phyloP scores from a whole-genome alignment of 2,329 filamentous ascomycete species.

The Aspergillus quadrilineatus region DNA sequence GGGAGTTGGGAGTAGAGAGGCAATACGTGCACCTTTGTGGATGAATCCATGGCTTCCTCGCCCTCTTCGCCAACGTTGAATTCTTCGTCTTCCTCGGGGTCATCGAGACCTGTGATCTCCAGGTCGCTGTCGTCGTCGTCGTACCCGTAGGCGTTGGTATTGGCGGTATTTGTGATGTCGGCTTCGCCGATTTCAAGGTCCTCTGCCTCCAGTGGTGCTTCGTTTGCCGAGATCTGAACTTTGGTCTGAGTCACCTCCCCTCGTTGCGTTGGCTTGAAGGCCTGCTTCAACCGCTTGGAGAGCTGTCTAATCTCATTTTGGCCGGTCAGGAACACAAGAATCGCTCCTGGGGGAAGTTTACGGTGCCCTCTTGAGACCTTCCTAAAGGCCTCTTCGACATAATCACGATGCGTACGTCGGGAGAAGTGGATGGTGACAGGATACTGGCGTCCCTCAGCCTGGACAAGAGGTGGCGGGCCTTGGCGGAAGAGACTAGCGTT shows the following conservation, averaged over 20 bases:
- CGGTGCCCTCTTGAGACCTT: slow-evolving; percentile 86
- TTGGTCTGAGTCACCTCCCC: slow-evolving; percentile 59
- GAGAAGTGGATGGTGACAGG: slow-evolving; percentile 88
- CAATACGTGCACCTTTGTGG: slow-evolving; percentile 77
- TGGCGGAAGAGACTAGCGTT: slow-evolving; percentile 76
- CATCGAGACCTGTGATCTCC: slow-evolving; percentile 60
- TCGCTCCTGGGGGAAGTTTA: slow-evolving; percentile 85
- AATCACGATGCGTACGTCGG: slow-evolving; percentile 77
- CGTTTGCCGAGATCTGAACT: slow-evolving; percentile 72
- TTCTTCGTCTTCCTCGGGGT: slow-evolving; percentile 63
- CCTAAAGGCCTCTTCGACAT: slow-evolving; percentile 82
- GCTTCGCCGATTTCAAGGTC: slow-evolving; percentile 77
- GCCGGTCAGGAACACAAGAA: slow-evolving; percentile 91
- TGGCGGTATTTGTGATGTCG: slow-evolving; percentile 48
- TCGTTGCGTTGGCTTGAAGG: slow-evolving; percentile 57
- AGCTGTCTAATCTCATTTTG: slow-evolving; percentile 86
- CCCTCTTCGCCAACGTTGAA: slow-evolving; percentile 59
- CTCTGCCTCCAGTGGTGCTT: slow-evolving; percentile 78
- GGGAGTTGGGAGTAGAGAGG: slow-evolving; percentile 91
- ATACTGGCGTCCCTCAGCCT: slow-evolving; percentile 89
- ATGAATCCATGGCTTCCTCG: slow-evolving; percentile 56
- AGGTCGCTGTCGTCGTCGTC: slow-evolving; percentile 57
- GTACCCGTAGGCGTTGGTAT: slow-evolving; percentile 34
- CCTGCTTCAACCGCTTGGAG: slow-evolving; percentile 72
- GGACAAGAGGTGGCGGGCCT: slow-evolving; percentile 74